These are phyloP conservation scores for Lachancea meyersii DNA, from an alignment of 805 yeast genomes.

Conservation along the genomic window DNA sequence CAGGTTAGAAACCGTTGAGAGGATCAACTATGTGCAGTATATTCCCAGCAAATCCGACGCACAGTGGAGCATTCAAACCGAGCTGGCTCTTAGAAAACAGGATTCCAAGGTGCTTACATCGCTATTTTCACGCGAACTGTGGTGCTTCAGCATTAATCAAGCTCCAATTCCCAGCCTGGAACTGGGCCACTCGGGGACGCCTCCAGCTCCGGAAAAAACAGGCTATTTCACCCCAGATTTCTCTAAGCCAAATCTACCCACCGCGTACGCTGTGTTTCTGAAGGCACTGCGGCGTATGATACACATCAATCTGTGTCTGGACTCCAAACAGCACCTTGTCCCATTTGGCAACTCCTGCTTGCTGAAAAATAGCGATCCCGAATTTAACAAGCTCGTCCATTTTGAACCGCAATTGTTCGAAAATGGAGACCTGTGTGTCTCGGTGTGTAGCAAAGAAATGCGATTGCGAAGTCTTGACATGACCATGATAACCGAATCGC, in stretches of 20 bases:
- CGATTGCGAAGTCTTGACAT: constrained; percentile 32
- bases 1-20: constrained; percentile 24
- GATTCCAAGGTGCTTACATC: constrained; percentile 35
- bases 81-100: constrained; percentile 33
- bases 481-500: constrained; percentile 16
- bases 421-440: constrained; percentile 39
- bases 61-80: constrained; percentile 39
- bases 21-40: constrained; percentile 31
- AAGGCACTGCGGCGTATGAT: constrained; percentile 44
- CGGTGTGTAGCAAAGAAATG: constrained; percentile 31
- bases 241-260: constrained; percentile 35
- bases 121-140: constrained; percentile 37
- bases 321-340: constrained; percentile 32
- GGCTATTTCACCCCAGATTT: constrained; percentile 32
- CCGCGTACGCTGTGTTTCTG: constrained; percentile 42
- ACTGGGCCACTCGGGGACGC: constrained; percentile 10
- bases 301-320: constrained; percentile 29
- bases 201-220: constrained; percentile 23
- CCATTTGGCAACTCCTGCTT: constrained; percentile 48
- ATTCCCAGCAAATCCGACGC: constrained; percentile 33
- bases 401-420: constrained; percentile 45
- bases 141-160: constrained; percentile 40
- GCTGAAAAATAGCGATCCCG: constrained; percentile 18
- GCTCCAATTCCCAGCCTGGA: constrained; percentile 32
- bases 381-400: constrained; percentile 32